Evolutionary conservation across 345 rosid species (phyloP).

Genomic region (Ricinus communis): DNA sequence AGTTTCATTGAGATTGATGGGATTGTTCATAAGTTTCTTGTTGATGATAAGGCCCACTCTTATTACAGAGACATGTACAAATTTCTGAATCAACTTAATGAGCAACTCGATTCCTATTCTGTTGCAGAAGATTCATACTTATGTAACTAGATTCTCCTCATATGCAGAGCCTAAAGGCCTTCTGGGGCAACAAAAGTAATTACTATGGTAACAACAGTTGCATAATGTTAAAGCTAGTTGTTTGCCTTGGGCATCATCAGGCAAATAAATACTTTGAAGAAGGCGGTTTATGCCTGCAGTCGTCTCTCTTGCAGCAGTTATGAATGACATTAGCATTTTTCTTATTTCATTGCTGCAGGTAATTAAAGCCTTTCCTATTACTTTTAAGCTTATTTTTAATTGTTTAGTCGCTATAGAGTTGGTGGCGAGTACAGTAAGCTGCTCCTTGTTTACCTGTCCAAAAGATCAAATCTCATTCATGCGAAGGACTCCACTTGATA

Average conservation of each 20-base stretch:
- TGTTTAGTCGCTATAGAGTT: too few relatives aligned
- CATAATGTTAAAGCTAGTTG: not conserved
- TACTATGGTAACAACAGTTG: not conserved
- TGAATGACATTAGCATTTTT: not conserved
- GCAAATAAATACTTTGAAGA: too few relatives aligned
- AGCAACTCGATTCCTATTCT: slow-evolving; percentile 12
- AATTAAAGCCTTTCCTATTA: too few relatives aligned
- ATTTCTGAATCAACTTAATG: slow-evolving; percentile 7
- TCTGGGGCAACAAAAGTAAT: not conserved
- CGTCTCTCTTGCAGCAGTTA: too few relatives aligned
- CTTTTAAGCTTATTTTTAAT: too few relatives aligned
- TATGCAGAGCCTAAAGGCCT: not conserved
- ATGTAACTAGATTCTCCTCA: not conserved
- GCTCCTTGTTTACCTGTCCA: too few relatives aligned
- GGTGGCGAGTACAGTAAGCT: too few relatives aligned
- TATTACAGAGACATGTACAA: not conserved
- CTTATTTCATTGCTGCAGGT: not conserved
- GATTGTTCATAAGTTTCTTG: slow-evolving; percentile 28
- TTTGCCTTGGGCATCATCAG: not conserved
- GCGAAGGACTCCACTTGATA: too few relatives aligned
- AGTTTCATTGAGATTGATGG: slow-evolving; percentile 40
- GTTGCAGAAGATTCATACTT: not conserved
- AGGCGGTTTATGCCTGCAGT: too few relatives aligned
- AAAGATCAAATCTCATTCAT: too few relatives aligned
- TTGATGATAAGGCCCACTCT: slow-evolving; percentile 18